A percentile compares a stretch with the other conserved stretches of the same genome.
phyloP scores from a whole-genome alignment of 257 asterid genomes.

The Gynochthodes officinalis region DNA sequence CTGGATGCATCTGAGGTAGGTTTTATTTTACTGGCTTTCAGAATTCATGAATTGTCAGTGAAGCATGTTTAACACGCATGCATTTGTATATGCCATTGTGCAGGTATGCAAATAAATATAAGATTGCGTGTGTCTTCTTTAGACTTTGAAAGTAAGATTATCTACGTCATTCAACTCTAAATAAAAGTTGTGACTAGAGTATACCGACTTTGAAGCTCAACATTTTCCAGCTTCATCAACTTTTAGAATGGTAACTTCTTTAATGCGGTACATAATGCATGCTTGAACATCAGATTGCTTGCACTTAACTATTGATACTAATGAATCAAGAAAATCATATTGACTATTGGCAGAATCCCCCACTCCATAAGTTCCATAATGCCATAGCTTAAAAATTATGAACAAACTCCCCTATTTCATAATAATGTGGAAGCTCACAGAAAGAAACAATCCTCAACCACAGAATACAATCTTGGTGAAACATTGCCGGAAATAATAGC shows the following conservation, averaged over 20 bases:
- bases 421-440: neutral
- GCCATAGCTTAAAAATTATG: no score
- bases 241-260: neutral
- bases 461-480: neutral
- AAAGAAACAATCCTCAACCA: neutral
- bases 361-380: no score
- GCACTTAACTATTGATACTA: neutral
- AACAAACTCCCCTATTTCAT: no score
- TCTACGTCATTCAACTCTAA: neutral
- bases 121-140: neutral
- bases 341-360: no score
- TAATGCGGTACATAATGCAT: neutral
- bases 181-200: neutral
- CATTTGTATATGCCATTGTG: neutral
- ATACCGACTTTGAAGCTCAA: neutral
- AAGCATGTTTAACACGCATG: neutral
- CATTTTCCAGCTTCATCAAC: neutral
- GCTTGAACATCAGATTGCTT: neutral
- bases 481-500: neutral
- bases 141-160: neutral
- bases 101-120: neutral
- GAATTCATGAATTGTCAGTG: neutral
- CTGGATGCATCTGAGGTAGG: neutral
- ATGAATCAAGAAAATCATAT: slow-evolving; percentile 1
- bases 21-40: neutral